These are phyloP conservation scores for Fusarium transvaalense DNA, from an alignment of 2,329 filamentous ascomycete species.

Conservation along the genomic window DNA sequence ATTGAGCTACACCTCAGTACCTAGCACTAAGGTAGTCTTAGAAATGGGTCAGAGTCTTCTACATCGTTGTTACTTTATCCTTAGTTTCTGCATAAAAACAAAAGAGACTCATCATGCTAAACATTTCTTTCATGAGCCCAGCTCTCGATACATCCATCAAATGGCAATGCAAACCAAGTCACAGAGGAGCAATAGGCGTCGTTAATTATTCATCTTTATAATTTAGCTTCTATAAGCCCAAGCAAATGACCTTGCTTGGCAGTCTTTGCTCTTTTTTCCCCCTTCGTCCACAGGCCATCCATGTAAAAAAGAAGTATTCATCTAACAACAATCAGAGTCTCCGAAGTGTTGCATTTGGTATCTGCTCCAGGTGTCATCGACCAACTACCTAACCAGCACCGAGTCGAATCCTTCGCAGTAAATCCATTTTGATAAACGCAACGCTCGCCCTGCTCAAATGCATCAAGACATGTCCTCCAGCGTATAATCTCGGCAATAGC, in stretches of 20 bases:
- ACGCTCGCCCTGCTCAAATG: constrained; percentile 35
- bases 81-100: not conserved
- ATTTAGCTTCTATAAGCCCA: constrained; percentile 44
- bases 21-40: not conserved
- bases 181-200: not conserved
- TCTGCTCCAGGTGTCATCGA: constrained; percentile 6
- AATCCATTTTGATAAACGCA: constrained; percentile 24
- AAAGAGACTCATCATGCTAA: not conserved
- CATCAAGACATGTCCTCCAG: constrained; percentile 28
- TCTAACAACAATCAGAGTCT: constrained; percentile 38
- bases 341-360: constrained; percentile 20
- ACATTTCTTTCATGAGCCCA: not conserved
- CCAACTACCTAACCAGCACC: constrained; percentile 5
- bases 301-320: constrained; percentile 26
- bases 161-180: not conserved
- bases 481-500: constrained; percentile 31
- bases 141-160: not conserved
- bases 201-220: constrained; percentile 40
- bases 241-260: constrained; percentile 32
- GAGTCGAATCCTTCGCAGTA: constrained; percentile 21
- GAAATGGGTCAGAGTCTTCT: not conserved
- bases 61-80: not conserved
- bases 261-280: constrained; percentile 35
- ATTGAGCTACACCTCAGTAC: not conserved
- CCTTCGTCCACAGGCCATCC: constrained; percentile 24